Base-by-base conservation (phyloP, 345 rosid species). In the Brassica juncea region DNA sequence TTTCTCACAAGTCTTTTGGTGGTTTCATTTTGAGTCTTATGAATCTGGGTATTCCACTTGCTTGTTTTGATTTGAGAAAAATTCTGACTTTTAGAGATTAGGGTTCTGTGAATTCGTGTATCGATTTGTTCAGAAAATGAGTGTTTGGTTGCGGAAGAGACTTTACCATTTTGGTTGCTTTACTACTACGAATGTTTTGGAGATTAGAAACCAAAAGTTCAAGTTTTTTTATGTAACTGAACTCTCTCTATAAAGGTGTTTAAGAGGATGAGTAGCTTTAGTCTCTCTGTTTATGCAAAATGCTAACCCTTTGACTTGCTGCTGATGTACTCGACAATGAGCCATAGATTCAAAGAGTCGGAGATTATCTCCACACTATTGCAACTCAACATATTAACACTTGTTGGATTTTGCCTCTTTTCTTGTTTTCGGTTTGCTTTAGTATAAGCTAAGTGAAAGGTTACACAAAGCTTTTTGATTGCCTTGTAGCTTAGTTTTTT, bases 41-140 rank as follows among this genome's bases (percentile, higher is more conserved):
- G 31, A 58, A 49, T 80, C 57, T 68, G 82, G 78, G 19, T 49
- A 5, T 30, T 70, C 66, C 35, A 5, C 37, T 79, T 80, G 64
- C 39, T 59, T 55, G 63, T 72, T 42, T 66, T 57, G 74, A 15
- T 59, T 73, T 72, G 42, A 28, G 8, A 58, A 79, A 23, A 68
- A 23, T 64, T 64, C 14, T 62, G 37, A 14, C 75, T 62, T 74
- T 74, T 23, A 23, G 30, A 28, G 27, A 68, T 80, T 80, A 74
- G 66, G 82, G 78, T 63, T 68, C n/a, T 72, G 68, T 66, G 14
- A 42, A 15, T 72, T 37, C 23, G 68, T 8, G 23, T 78, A 31
- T 66, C 9, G 54, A 37, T 59, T 79, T 73, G 52, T 12, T 66
- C 32, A 0, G 15, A 47, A 63, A 10, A 35, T 65, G 37, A 57